Evolutionary conservation across 2,329 filamentous ascomycete species (phyloP), one percentile per base, ranked within the genome.

Genomic region (Trichoderma semiorbis): DNA sequence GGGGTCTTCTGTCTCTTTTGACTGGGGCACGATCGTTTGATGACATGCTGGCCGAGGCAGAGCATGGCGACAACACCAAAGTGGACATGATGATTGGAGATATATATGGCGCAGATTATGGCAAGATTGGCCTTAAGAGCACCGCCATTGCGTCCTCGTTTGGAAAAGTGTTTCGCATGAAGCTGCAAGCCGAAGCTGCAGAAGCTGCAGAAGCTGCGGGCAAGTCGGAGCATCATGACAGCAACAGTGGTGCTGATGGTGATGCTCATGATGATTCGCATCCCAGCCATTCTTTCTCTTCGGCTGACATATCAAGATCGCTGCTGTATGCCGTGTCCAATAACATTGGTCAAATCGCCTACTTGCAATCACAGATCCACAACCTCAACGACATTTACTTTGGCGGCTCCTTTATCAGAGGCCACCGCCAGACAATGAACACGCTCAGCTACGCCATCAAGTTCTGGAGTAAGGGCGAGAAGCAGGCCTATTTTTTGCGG

Each of bases 41-140:
- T 81, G 95, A 97, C 77, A 99, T 99, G 96, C 87, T 99, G 43
- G 91, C 92, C 69, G 92, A 97, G 84, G 95, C 96, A 1, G 96
- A 96, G 74, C 87, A 90, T 39, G 96, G 96, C 30, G 96, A 99
- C 83, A 99, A 99, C 78, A 88, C 92, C 47, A 92, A 92, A 32
- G 96, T 99, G 11, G 96, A 99, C 79, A 95, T 99, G 91, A 86
- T 99, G 21, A 96, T 99, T 0, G 96, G 96, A 24, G 96, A 99
- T 81, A 99, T 99, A 66, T 99, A 99, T 81, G 96, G 96, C 72
- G 93, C 93, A 74, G 95, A 97, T 76, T 99, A 99, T 79, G 92
- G 90, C 80, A 98, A 98, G 83, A 98, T 99, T 72, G 96, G 96
- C 0, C 86, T 99, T 62, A 98, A 98, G 84, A 95, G 93, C 82